Conservation (phyloP, 192 early-diverging fungal genomes). For the Backusella psychrophila region DNA sequence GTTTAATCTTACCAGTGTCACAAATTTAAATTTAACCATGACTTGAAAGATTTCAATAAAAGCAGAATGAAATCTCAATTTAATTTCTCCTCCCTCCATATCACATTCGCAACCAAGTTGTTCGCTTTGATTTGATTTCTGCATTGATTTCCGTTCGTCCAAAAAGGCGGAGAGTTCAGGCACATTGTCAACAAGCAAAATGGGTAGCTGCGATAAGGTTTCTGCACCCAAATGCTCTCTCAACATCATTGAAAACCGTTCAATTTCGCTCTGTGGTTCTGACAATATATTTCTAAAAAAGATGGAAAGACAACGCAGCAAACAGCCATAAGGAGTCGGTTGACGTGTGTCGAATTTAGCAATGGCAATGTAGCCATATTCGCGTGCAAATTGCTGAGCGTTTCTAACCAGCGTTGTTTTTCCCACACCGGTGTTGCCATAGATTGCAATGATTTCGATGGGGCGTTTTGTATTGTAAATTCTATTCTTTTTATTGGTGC, state of each 20-base stretch:
- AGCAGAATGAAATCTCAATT: slow-evolving; percentile 31
- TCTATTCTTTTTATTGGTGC: not conserved
- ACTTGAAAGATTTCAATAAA: slow-evolving; percentile 35
- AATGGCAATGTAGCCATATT: slow-evolving; percentile 31
- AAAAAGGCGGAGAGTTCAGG: slow-evolving; percentile 25
- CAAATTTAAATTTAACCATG: slow-evolving; percentile 32
- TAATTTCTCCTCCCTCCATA: slow-evolving; percentile 24
- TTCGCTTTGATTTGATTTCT: not conserved
- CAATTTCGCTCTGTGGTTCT: slow-evolving; percentile 14
- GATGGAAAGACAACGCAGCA: slow-evolving; percentile 26
- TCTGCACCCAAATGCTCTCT: slow-evolving; percentile 14
- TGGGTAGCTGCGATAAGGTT: slow-evolving; percentile 12
- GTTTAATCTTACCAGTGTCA: slow-evolving; percentile 24
- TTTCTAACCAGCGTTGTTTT: slow-evolving; percentile 24
- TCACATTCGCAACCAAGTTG: slow-evolving; percentile 13
- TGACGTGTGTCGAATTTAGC: slow-evolving; percentile 34
- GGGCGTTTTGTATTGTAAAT: slow-evolving; percentile 7
- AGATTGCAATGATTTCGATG: slow-evolving; percentile 30
- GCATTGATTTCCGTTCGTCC: not conserved
- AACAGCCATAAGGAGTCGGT: slow-evolving; percentile 32
- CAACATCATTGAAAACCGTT: slow-evolving; percentile 25
- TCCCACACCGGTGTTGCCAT: slow-evolving; percentile 29
- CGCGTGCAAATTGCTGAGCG: slow-evolving; percentile 24
- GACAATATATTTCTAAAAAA: slow-evolving; percentile 28
- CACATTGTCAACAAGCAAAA: slow-evolving; percentile 27